Conservation (phyloP, 768 basidiomycete species). For the Lactarius vividus region DNA sequence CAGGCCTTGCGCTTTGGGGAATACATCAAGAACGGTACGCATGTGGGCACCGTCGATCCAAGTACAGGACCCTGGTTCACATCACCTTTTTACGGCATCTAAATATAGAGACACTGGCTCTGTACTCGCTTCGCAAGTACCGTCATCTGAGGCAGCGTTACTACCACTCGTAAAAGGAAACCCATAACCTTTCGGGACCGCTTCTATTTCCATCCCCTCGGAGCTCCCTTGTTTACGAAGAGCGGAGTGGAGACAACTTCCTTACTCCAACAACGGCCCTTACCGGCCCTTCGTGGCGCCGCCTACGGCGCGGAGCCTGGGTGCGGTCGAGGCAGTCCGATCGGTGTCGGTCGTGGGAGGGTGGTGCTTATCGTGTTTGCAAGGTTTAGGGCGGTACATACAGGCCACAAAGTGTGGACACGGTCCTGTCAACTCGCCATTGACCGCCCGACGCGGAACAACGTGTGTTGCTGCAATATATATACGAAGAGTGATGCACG, state of each 20-base stretch:
- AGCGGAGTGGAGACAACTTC: not conserved
- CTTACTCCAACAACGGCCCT: not conserved
- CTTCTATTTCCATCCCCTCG: not conserved
- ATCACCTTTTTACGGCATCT: not conserved
- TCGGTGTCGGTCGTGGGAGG: not conserved
- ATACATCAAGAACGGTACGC: slow-evolving; percentile 81
- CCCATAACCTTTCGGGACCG: not conserved
- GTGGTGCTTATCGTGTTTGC: not conserved
- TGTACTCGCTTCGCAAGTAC: slow-evolving; percentile 82
- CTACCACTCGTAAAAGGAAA: slow-evolving; percentile 7
- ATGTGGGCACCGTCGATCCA: not conserved
- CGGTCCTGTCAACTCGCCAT: not conserved
- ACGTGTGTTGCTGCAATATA: slow-evolving; percentile 33
- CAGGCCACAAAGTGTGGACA: not conserved
- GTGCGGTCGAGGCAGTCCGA: not conserved
- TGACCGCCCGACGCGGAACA: not conserved
- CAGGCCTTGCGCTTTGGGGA: slow-evolving; percentile 71
- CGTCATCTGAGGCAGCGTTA: slow-evolving; percentile 77
- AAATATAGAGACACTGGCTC: slow-evolving; percentile 62
- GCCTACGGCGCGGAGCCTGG: not conserved
- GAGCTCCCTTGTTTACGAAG: not conserved
- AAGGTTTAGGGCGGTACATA: not conserved
- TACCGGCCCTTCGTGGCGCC: not conserved
- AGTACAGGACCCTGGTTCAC: not conserved
- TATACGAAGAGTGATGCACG: not conserved